A percentile compares a stretch with the other conserved stretches of the same genome.
Conservation (phyloP, 2,329 filamentous ascomycete genomes). For the Fragosphaeria purpurea region DNA sequence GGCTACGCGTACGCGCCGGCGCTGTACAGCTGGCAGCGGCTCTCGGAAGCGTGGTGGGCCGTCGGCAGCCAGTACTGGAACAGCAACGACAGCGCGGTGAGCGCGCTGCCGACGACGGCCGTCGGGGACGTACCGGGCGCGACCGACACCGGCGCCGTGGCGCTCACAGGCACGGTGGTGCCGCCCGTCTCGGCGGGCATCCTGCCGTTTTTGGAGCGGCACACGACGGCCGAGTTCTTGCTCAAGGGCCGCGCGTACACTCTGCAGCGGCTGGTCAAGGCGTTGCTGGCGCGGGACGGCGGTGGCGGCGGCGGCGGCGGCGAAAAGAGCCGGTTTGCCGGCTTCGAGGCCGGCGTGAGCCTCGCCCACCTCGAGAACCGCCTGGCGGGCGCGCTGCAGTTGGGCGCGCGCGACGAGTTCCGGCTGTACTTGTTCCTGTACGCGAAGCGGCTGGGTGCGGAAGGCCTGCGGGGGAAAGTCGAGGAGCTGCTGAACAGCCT, state of each 20-base stretch:
- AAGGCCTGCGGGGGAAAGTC: conserved; percentile 78
- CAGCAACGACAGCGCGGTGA: conserved; percentile 82
- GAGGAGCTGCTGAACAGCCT: conserved; percentile 82
- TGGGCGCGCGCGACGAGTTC: conserved; percentile 87
- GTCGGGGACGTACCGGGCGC: conserved; percentile 46
- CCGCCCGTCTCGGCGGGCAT: conserved; percentile 81
- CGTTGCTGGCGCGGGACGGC: conserved; percentile 75
- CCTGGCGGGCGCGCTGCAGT: conserved; percentile 74
- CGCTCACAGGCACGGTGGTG: conserved; percentile 48
- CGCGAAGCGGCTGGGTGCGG: conserved; percentile 85
- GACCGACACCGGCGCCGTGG: conserved; percentile 25
- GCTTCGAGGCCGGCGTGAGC: conserved; percentile 81
- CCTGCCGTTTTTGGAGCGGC: conserved; percentile 82
- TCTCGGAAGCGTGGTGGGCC: conserved; percentile 98
- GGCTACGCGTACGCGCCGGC: conserved; percentile 80
- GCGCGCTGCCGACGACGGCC: conserved; percentile 64
- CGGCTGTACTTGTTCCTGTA: conserved; percentile 96
- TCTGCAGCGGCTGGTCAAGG: conserved; percentile 83
- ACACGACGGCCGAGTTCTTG: conserved; percentile 87
- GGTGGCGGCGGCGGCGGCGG: too few relatives aligned
- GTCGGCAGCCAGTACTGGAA: conserved; percentile 99
- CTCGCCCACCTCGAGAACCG: conserved; percentile 94
- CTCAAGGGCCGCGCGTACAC: conserved; percentile 87
- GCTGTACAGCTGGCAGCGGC: conserved; percentile 85
- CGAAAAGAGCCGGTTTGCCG: conserved; percentile 49